phyloP scores from a whole-genome alignment of 2,329 filamentous ascomycete species.

The Pseudogymnoascus sp. region DNA sequence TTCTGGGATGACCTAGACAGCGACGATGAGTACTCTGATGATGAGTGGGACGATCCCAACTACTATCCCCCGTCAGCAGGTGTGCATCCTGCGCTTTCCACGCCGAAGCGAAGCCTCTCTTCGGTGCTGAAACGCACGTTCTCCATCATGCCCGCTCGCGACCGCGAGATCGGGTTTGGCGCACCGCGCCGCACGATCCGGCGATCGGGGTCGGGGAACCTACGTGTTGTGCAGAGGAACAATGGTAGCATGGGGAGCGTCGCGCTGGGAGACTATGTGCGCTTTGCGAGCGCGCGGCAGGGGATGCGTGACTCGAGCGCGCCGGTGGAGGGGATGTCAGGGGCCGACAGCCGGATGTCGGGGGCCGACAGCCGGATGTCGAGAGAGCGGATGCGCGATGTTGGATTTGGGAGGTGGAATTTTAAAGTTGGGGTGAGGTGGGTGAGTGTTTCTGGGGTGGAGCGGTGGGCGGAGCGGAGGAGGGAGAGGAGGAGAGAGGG shows the following conservation, averaged over 20 bases:
- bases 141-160: slow-evolving; percentile 47
- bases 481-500: slow-evolving; percentile 51
- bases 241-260: slow-evolving; percentile 30
- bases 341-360: background rate
- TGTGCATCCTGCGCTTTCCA: slow-evolving; percentile 28
- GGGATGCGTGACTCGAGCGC: slow-evolving; percentile 1
- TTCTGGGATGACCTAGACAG: slow-evolving; percentile 33
- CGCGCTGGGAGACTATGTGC: slow-evolving; percentile 13
- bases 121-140: slow-evolving; percentile 42
- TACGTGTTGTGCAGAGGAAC: slow-evolving; percentile 48
- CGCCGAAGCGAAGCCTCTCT: slow-evolving; percentile 41
- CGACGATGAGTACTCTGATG: slow-evolving; percentile 23
- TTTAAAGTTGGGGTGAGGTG: slow-evolving; percentile 33
- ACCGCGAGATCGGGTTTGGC: slow-evolving; percentile 15
- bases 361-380: background rate
- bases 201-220: slow-evolving; percentile 50
- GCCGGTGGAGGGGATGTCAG: background rate
- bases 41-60: slow-evolving; percentile 13
- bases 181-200: slow-evolving; percentile 47
- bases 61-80: background rate
- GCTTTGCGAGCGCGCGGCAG: slow-evolving; percentile 7
- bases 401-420: slow-evolving; percentile 25
- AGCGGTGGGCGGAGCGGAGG: slow-evolving; percentile 48
- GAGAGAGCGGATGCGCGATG: slow-evolving; percentile 18
- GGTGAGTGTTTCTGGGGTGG: slow-evolving; percentile 43